These are phyloP conservation scores for Balakata baccata DNA, from an alignment of 345 rosid genomes.

Conservation along the genomic window DNA sequence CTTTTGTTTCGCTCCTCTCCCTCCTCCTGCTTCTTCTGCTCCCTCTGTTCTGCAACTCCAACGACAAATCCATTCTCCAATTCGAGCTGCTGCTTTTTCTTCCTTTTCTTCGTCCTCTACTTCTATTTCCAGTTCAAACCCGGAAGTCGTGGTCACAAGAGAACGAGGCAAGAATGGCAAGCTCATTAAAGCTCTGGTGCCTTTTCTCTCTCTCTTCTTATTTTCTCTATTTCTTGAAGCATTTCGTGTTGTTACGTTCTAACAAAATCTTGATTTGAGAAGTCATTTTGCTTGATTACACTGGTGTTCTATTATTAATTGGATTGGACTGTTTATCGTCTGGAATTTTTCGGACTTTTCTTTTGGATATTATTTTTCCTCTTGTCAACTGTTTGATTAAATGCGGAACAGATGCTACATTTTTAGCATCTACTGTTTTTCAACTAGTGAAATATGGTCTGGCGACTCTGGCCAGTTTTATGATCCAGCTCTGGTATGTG, in stretches of 20 bases:
- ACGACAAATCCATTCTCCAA: slow-evolving; percentile 16
- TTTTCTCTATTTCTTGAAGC: neutral
- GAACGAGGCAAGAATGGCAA: slow-evolving; percentile 88
- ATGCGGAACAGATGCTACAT: slow-evolving; percentile 26
- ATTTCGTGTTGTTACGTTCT: neutral
- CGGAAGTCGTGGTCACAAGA: slow-evolving; percentile 83
- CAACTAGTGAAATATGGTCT: neutral
- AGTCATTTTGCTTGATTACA: neutral
- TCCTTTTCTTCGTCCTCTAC: slow-evolving; percentile 6
- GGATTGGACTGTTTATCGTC: neutral
- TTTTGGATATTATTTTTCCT: slow-evolving; percentile 5
- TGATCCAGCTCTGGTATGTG: neutral
- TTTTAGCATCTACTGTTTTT: neutral
- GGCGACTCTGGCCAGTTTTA: neutral
- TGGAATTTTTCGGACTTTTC: neutral
- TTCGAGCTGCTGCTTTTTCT: slow-evolving; percentile 24
- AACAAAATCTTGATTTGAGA: neutral
- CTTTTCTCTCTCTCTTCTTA: slow-evolving; percentile 6
- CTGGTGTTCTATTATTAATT: neutral
- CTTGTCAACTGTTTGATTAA: slow-evolving; percentile 31
- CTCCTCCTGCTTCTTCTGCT: slow-evolving; percentile 10
- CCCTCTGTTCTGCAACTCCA: slow-evolving; percentile 20
- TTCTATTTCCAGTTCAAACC: slow-evolving; percentile 34
- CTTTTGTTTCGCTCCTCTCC: slow-evolving; percentile 27
- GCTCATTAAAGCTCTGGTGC: slow-evolving; percentile 74